Evolutionary conservation across 495 filamentous ascomycete genomes (phyloP).

Genomic region (Halenospora varia): DNA sequence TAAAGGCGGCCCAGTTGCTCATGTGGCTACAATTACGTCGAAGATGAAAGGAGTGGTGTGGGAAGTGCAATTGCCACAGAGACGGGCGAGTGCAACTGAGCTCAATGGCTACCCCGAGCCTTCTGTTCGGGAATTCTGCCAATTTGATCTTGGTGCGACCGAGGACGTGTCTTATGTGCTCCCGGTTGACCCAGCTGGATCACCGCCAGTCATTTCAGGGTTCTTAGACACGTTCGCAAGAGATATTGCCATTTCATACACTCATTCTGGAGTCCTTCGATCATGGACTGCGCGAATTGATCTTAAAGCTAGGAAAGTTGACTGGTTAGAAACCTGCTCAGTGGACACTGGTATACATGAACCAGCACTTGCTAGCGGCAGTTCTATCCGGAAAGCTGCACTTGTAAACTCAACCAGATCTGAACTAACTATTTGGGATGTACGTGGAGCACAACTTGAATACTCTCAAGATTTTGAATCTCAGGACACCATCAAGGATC

Average conservation of each 20-base stretch:
- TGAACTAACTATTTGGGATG: conserved; percentile 91
- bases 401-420: conserved; percentile 69
- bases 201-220: conserved; percentile 63
- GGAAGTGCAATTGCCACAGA: conserved; percentile 60
- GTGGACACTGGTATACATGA: conserved; percentile 75
- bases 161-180: conserved; percentile 80
- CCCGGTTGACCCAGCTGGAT: conserved; percentile 86
- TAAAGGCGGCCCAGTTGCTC: conserved; percentile 46
- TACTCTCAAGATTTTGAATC: conserved; percentile 69
- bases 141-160: conserved; percentile 64
- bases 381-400: conserved; percentile 82
- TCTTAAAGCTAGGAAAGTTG: conserved; percentile 46
- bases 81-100: conserved; percentile 20
- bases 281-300: conserved; percentile 86
- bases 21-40: conserved; percentile 80
- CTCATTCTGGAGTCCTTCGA: conserved; percentile 65
- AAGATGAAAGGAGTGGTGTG: conserved; percentile 83
- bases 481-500: conserved; percentile 73
- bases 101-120: conserved; percentile 33
- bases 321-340: conserved; percentile 81
- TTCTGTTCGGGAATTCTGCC: conserved; percentile 61
- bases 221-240: conserved; percentile 85
- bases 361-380: conserved; percentile 78
- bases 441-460: conserved; percentile 75
- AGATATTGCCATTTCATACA: conserved; percentile 87